A percentile compares a stretch with the other conserved stretches of the same genome.
Evolutionary conservation across 768 basidiomycete species (phyloP).

Genomic region (Auriscalpium vulgare): DNA sequence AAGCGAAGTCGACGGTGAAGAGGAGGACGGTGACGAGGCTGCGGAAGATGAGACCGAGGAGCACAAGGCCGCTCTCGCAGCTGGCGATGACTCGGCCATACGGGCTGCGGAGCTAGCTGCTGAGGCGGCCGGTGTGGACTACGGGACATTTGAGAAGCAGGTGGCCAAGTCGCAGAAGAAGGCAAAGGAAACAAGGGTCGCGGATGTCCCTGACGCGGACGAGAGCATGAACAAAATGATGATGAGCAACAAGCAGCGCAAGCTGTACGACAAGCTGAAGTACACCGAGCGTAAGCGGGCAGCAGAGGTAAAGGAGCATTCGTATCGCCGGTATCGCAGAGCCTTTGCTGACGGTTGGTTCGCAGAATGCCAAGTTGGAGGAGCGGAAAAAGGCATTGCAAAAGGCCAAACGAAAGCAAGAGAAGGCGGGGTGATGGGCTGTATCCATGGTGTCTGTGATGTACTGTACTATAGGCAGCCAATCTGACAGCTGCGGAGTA

Average conservation of each 20-base stretch:
- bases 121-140: conserved; percentile 81
- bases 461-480: too few species aligned
- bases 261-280: conserved; percentile 91
- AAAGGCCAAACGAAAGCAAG: conserved; percentile 41
- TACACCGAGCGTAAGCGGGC: conserved; percentile 71
- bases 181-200: conserved; percentile 27
- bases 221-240: conserved; percentile 95
- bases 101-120: conserved; percentile 89
- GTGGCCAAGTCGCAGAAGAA: conserved; percentile 52
- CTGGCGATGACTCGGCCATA: conserved; percentile 58
- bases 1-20: conserved; percentile 24
- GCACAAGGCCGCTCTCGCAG: conserved; percentile 28
- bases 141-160: conserved; percentile 68
- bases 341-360: conserved; percentile 10
- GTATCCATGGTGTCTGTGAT: background rate
- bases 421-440: conserved; percentile 16
- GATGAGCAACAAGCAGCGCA: conserved; percentile 92
- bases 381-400: conserved; percentile 47
- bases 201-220: conserved; percentile 33
- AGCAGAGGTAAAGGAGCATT: conserved; percentile 51
- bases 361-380: conserved; percentile 55
- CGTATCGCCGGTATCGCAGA: background rate
- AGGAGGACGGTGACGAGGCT: conserved; percentile 24
- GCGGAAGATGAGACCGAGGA: conserved; percentile 20
- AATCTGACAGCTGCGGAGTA: too few species aligned